Conservation (phyloP, 257 asterid genomes). For the Rehmannia glutinosa region DNA sequence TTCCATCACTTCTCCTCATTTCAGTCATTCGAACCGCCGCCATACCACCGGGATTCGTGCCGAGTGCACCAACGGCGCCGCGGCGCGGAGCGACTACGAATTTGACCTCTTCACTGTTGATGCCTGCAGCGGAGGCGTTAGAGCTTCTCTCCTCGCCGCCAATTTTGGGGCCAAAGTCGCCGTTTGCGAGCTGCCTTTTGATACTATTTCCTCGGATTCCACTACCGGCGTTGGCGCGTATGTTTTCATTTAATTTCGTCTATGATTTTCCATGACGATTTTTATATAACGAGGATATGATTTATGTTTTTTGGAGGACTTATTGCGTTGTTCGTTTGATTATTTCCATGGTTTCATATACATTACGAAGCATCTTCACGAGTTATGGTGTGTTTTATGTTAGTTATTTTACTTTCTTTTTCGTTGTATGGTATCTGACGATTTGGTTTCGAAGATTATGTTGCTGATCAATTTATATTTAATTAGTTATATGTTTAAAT, state of each 20-base stretch:
- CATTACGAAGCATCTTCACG: neutral
- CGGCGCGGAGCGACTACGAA: conserved; percentile 66
- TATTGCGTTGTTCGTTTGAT: neutral
- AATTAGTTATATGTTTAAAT: neutral
- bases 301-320: neutral
- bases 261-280: neutral
- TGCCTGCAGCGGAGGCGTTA: conserved; percentile 97
- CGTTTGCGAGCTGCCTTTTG: conserved; percentile 89
- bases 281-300: neutral
- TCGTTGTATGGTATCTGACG: too few relatives aligned
- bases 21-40: conserved; percentile 36
- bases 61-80: conserved; percentile 53
- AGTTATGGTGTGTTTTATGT: too few relatives aligned
- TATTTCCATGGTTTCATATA: neutral
- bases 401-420: neutral
- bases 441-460: too few relatives aligned
- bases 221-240: conserved; percentile 97
- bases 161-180: conserved; percentile 90
- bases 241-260: conserved; percentile 18
- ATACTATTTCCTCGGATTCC: conserved; percentile 82
- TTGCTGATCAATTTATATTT: neutral
- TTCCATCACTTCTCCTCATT: conserved; percentile 19
- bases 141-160: conserved; percentile 94
- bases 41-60: conserved; percentile 43
- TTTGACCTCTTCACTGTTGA: conserved; percentile 92